Evolutionary conservation across 768 basidiomycete species (phyloP), one percentile per base, ranked within the genome.

Genomic region (Lentinula guzmanii): DNA sequence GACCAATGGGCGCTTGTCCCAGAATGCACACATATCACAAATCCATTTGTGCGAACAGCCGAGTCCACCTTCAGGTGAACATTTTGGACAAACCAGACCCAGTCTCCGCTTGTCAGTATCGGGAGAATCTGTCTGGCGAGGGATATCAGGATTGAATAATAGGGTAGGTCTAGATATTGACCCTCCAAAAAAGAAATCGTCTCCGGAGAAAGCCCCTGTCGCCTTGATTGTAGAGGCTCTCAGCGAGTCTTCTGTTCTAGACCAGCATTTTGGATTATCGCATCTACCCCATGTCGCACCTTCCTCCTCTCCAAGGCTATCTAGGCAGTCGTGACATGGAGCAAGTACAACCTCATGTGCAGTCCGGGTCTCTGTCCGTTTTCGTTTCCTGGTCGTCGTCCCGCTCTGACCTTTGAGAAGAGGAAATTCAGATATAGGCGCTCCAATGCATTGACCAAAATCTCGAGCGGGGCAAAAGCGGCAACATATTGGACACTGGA

Each of bases 1-100:
- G 2, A 60, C 59, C 50, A 60, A 43, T 9, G 59, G 59, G 37
- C 41, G 21, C 28, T 60, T 52, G 13, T 50, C 51, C 59, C 59
- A 60, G 31, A 60, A 60, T n/a, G 59, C 48, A 28, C 59, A 60
- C 10, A 60, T 42, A 34, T 60, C 59, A 15, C 59, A 60, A n/a
- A 60, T 60, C 59, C 59, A 60, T 43, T 60, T 60, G 41, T 60
- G 59, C 21, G 48, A 45, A 41, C 59, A 60, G 28, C 59, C 51
- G 4, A 60, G 51, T 10, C 59, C 59, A 16, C 59, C 59, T 31
- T 60, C 59, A 7, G 59, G 59, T 5, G 59, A 52, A 16, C 59
- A 60, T 41, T 51, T 39, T 16, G 59, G 59, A 60, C 59, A 60
- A 48, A 60, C 59, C 9, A 60, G 51, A 6, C 59, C 51, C 10